Evolutionary conservation across 192 early-diverging fungal genomes (phyloP).

Genomic region (Backusella mclennaniae): DNA sequence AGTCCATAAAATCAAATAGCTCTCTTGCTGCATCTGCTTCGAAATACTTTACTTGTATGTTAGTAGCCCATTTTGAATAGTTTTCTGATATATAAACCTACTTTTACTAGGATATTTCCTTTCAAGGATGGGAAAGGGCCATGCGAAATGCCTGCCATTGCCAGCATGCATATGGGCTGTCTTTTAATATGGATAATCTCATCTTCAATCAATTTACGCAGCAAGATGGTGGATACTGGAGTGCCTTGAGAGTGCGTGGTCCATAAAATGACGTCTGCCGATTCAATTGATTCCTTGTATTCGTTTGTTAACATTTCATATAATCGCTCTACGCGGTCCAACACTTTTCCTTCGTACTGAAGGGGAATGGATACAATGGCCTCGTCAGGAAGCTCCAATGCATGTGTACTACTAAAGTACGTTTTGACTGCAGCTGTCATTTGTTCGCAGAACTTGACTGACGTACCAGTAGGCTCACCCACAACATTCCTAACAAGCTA

Average conservation of each 20-base stretch:
- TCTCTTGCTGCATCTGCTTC: constrained; percentile 90
- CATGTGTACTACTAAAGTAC: constrained; percentile 50
- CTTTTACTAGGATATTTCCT: constrained; percentile 78
- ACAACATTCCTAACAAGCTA: constrained; percentile 67
- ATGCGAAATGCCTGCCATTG: constrained; percentile 93
- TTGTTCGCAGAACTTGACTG: constrained; percentile 83
- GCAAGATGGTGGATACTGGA: constrained; percentile 78
- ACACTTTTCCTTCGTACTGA: constrained; percentile 90
- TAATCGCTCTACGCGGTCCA: constrained; percentile 80
- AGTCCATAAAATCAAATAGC: constrained; percentile 92
- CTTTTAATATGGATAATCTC: constrained; percentile 59
- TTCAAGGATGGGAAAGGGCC: constrained; percentile 85
- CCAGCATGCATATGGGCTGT: constrained; percentile 76
- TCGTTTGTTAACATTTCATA: constrained; percentile 67
- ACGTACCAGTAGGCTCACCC: constrained; percentile 94
- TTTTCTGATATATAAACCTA: neutral
- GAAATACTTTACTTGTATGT: constrained; percentile 52
- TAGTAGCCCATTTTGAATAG: neutral
- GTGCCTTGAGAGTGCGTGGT: constrained; percentile 95
- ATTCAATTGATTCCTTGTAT: constrained; percentile 39
- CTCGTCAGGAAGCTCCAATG: constrained; percentile 43
- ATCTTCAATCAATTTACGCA: constrained; percentile 71
- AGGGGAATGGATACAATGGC: constrained; percentile 78
- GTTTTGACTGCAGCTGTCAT: constrained; percentile 68
- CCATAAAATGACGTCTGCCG: constrained; percentile 81